A percentile compares a stretch with the other conserved stretches of the same genome.
Evolutionary conservation across 768 basidiomycete species (phyloP).

Genomic region (Suillus subalutaceus): DNA sequence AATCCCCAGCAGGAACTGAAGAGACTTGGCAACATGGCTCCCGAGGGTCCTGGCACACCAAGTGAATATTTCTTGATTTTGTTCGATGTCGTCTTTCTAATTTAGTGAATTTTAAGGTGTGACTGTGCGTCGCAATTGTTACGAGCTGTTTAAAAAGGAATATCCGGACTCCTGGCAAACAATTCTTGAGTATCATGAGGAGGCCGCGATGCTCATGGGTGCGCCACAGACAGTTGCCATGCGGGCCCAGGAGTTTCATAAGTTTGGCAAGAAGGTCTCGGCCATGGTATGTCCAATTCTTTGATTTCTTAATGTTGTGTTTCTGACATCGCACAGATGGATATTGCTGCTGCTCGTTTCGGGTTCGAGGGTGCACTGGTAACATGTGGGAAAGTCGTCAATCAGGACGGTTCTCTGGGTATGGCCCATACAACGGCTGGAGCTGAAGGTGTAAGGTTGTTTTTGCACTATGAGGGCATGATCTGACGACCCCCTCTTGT

Average conservation of each 20-base stretch:
- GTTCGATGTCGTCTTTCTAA: neutral
- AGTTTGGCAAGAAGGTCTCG: neutral
- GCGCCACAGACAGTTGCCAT: neutral
- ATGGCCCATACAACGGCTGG: constrained; percentile 6
- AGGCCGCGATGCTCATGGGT: neutral
- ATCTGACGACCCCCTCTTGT: neutral
- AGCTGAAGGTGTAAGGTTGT: neutral
- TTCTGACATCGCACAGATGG: neutral
- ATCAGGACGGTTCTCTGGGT: constrained; percentile 9
- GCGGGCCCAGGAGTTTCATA: neutral
- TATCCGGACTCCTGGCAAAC: neutral
- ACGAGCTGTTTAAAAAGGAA: neutral
- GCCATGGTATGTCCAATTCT: neutral
- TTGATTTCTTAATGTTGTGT: neutral
- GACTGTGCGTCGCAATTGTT: neutral
- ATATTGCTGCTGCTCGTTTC: constrained; percentile 2
- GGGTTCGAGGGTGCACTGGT: constrained; percentile 15
- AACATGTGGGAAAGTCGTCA: constrained; percentile 12
- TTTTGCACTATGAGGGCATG: neutral
- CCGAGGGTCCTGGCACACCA: neutral
- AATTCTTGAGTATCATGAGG: neutral
- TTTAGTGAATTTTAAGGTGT: neutral
- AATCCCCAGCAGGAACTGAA: constrained; percentile 8
- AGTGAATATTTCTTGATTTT: neutral
- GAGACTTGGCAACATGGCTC: neutral